Percentiles rank a stretch among this genome's conserved stretches.
Conservation (phyloP, 192 early-diverging fungal genomes). For the Phlyctochytrium planicorne region DNA sequence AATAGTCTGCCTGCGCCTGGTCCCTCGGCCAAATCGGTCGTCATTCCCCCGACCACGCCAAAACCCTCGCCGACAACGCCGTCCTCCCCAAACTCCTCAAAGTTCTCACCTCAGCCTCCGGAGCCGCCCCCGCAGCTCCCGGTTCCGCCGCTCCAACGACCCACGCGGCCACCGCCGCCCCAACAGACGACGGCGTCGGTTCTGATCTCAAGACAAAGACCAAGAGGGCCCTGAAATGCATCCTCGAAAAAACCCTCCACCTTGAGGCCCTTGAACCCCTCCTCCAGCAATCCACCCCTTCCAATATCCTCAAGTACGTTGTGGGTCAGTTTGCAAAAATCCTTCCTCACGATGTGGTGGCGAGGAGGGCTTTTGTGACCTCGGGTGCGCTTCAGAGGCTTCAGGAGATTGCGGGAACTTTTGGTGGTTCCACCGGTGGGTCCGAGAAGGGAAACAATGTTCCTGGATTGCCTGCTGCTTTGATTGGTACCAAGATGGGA, state of each 20-base stretch:
- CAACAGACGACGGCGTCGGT: conserved; percentile 34
- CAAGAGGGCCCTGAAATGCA: conserved; percentile 54
- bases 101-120: conserved; percentile 33
- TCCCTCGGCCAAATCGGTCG: conserved; percentile 59
- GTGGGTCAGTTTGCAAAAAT: conserved; percentile 60
- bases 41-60: conserved; percentile 61
- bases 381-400: conserved; percentile 49
- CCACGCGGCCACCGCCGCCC: neutral
- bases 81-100: conserved; percentile 55
- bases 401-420: conserved; percentile 52
- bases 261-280: conserved; percentile 56
- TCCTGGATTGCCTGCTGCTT: neutral
- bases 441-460: conserved; percentile 14
- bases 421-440: conserved; percentile 12
- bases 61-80: conserved; percentile 51
- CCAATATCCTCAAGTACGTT: conserved; percentile 58
- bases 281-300: conserved; percentile 46
- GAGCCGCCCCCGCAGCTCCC: neutral
- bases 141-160: neutral
- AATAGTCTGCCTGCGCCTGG: conserved; percentile 55
- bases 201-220: conserved; percentile 55
- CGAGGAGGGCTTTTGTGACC: conserved; percentile 55
- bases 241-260: conserved; percentile 52
- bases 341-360: conserved; percentile 55
- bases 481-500: conserved; percentile 56